Conservation (phyloP, 108 stramenopile genomes). For the Parietichytrium sp. region DNA sequence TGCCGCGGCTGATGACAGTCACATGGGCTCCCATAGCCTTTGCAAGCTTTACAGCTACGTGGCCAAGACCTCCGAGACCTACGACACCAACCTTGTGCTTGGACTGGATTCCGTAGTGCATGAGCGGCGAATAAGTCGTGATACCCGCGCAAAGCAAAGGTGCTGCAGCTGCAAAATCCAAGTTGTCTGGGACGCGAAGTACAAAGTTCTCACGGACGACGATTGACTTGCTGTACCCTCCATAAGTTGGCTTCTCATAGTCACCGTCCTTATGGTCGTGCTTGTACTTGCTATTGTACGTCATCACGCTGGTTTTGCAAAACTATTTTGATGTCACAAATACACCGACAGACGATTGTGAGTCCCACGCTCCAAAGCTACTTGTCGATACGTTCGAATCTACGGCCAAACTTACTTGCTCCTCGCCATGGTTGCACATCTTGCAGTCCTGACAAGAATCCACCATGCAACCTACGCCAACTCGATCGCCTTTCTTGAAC, state of each 20-base stretch:
- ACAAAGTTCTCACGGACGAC: slow-evolving; percentile 9
- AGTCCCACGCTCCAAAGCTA: too few species aligned
- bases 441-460: slow-evolving; percentile 64
- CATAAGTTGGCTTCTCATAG: neutral
- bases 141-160: slow-evolving; percentile 68
- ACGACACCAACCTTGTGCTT: slow-evolving; percentile 59
- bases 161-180: slow-evolving; percentile 26
- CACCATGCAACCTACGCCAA: slow-evolving; percentile 69
- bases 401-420: too few species aligned
- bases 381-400: too few species aligned
- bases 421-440: slow-evolving; percentile 54
- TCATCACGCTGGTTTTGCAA: slow-evolving; percentile 46
- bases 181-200: slow-evolving; percentile 12
- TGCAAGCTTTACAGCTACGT: slow-evolving; percentile 64
- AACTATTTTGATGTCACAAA: too few species aligned
- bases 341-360: too few species aligned
- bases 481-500: slow-evolving; percentile 66
- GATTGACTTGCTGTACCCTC: neutral
- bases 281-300: slow-evolving; percentile 49
- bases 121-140: slow-evolving; percentile 62
- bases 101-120: slow-evolving; percentile 45
- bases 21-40: slow-evolving; percentile 59
- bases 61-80: slow-evolving; percentile 69
- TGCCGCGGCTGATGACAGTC: slow-evolving; percentile 51
- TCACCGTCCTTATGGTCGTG: neutral